A percentile compares a stretch with the other conserved stretches of the same genome.
Conservation (phyloP, 2,329 filamentous ascomycete species). For the Colletotrichum gigasporum region DNA sequence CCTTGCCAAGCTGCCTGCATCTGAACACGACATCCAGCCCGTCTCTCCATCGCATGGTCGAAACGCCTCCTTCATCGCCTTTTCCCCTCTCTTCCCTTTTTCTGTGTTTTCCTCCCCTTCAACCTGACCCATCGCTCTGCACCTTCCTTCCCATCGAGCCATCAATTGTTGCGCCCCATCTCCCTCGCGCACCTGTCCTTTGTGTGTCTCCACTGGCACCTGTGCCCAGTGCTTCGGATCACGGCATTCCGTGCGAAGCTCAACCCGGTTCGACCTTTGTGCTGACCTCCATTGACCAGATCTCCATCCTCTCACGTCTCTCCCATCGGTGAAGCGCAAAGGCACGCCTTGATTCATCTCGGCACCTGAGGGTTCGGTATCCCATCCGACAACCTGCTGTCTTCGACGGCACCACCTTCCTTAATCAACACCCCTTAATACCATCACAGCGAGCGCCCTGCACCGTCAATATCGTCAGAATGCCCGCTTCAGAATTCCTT, state of each 20-base stretch:
- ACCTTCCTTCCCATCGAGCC: slow-evolving; percentile 32
- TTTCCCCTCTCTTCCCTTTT: slow-evolving; percentile 29
- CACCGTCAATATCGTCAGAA: slow-evolving; percentile 28
- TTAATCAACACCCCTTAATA: slow-evolving; percentile 19
- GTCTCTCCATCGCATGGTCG: slow-evolving; percentile 29
- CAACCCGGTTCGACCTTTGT: not conserved
- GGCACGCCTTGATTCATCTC: not conserved
- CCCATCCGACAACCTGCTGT: slow-evolving; percentile 14
- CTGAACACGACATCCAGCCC: slow-evolving; percentile 30
- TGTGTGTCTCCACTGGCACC: slow-evolving; percentile 21
- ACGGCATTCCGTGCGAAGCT: slow-evolving; percentile 5
- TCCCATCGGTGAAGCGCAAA: slow-evolving; percentile 1
- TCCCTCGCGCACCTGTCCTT: slow-evolving; percentile 10
- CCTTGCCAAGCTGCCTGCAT: slow-evolving; percentile 28
- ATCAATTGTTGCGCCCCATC: slow-evolving; percentile 16
- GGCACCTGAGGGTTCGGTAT: slow-evolving; percentile 6
- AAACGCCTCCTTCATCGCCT: slow-evolving; percentile 30
- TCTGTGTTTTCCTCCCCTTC: slow-evolving; percentile 2
- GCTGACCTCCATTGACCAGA: slow-evolving; percentile 8
- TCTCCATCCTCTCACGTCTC: not conserved
- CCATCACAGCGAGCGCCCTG: not conserved
- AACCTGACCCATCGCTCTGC: slow-evolving; percentile 10
- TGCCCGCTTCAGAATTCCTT: slow-evolving; percentile 32
- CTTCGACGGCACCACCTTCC: not conserved
- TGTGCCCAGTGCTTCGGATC: not conserved